These are phyloP conservation scores for Xylariaceae sp. DNA, from an alignment of 2,329 filamentous ascomycete species.

Conservation along the genomic window DNA sequence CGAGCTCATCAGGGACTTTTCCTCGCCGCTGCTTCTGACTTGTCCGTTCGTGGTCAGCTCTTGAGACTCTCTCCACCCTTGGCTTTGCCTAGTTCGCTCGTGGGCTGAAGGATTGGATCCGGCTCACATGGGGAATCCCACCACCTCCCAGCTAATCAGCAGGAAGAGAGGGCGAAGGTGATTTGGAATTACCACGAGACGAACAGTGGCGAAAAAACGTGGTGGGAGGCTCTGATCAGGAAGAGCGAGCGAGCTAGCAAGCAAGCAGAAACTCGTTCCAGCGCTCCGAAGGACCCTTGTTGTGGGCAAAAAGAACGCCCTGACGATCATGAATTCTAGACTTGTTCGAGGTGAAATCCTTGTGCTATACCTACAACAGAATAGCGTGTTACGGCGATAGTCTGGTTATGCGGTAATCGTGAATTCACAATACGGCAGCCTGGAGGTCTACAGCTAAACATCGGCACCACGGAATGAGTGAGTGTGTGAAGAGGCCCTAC, in stretches of 20 bases:
- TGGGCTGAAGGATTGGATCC: slow-evolving; percentile 27
- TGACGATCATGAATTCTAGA: slow-evolving; percentile 28
- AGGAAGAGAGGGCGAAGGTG: neutral
- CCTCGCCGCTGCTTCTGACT: neutral
- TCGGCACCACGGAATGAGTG: too few relatives aligned
- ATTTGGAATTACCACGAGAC: slow-evolving; percentile 28
- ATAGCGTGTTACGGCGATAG: neutral
- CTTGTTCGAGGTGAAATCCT: neutral
- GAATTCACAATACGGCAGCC: neutral
- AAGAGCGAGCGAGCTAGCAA: slow-evolving; percentile 10
- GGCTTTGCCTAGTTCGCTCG: slow-evolving; percentile 20
- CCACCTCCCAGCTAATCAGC: slow-evolving; percentile 17
- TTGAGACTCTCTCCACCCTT: neutral
- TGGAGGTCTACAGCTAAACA: slow-evolving; percentile 10
- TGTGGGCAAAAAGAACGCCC: slow-evolving; percentile 14
- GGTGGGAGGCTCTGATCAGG: slow-evolving; percentile 18
- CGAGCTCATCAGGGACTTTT: slow-evolving; percentile 14
- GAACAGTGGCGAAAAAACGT: slow-evolving; percentile 22
- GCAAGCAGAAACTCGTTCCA: slow-evolving; percentile 20
- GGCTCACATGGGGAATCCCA: slow-evolving; percentile 20
- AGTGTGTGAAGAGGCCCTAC: too few relatives aligned
- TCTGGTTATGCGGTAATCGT: neutral
- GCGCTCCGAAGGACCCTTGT: slow-evolving; percentile 2
- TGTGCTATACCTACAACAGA: neutral
- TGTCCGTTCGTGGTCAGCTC: slow-evolving; percentile 18